phyloP scores from a whole-genome alignment of 306 rosid genomes.

The Rosa chinensis region DNA sequence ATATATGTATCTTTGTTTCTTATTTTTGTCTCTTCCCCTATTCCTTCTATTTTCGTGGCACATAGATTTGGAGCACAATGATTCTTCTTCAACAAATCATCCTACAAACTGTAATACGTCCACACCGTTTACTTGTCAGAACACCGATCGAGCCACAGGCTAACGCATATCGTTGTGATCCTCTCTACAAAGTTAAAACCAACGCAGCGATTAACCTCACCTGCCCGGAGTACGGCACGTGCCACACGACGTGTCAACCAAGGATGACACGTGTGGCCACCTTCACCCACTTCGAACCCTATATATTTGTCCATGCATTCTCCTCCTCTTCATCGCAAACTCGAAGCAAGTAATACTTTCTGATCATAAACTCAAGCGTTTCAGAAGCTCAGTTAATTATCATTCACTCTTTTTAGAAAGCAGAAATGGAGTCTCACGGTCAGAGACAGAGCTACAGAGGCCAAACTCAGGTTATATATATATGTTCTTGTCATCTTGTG shows the following conservation, averaged over 20 bases:
- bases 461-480: constrained; percentile 40
- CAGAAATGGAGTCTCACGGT: constrained; percentile 51
- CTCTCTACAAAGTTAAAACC: neutral
- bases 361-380: neutral
- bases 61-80: neutral
- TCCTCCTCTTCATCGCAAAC: neutral
- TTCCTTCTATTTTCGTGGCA: neutral
- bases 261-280: constrained; percentile 35
- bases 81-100: neutral
- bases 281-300: neutral
- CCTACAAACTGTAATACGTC: neutral
- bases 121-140: neutral
- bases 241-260: constrained; percentile 39
- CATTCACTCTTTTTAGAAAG: neutral
- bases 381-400: neutral
- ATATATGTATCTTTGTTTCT: neutral
- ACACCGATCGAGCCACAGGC: constrained; percentile 20
- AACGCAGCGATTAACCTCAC: neutral
- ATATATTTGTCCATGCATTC: constrained; percentile 23
- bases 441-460: constrained; percentile 41
- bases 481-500: neutral
- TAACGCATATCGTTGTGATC: constrained; percentile 7
- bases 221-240: constrained; percentile 37
- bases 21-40: neutral
- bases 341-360: neutral